A percentile compares a stretch with the other conserved stretches of the same genome.
phyloP scores from a whole-genome alignment of 805 yeast genomes.

The Nakazawaea wyomingensis region DNA sequence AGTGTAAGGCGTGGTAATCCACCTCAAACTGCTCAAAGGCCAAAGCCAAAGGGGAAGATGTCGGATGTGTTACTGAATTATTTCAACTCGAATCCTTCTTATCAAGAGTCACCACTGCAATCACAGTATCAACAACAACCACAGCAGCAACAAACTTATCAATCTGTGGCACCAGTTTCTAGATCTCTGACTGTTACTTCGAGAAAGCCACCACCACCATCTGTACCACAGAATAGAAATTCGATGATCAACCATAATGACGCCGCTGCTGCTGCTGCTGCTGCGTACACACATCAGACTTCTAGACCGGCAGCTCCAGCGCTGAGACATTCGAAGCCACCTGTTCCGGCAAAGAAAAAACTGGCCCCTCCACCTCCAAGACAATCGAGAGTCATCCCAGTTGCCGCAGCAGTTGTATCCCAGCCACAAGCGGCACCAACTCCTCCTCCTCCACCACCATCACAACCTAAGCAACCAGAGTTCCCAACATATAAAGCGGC shows the following conservation, averaged over 20 bases:
- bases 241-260: constrained; percentile 17
- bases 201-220: constrained; percentile 30
- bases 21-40: constrained; percentile 61
- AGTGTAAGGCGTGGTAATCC: constrained; percentile 78
- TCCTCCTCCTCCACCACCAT: constrained; percentile 71
- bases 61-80: constrained; percentile 10
- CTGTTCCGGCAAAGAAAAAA: constrained; percentile 5
- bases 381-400: constrained; percentile 4
- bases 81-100: too few relatives aligned
- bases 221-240: constrained; percentile 24
- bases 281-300: constrained; percentile 27
- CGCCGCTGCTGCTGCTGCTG: constrained; percentile 37
- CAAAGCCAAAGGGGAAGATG: constrained; percentile 61
- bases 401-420: constrained; percentile 1
- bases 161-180: constrained; percentile 24
- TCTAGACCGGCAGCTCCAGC: constrained; percentile 21
- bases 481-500: constrained; percentile 80
- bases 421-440: constrained; percentile 14
- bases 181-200: constrained; percentile 16
- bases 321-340: not conserved
- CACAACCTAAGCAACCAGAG: constrained; percentile 53
- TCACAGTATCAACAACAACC: constrained; percentile 13
- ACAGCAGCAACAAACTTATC: constrained; percentile 16
- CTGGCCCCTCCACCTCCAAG: constrained; percentile 9
- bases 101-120: not conserved